Evolutionary conservation across 352 stramenopile species (phyloP), one percentile per base, ranked within the genome.

Genomic region (Phytophthora citricola): DNA sequence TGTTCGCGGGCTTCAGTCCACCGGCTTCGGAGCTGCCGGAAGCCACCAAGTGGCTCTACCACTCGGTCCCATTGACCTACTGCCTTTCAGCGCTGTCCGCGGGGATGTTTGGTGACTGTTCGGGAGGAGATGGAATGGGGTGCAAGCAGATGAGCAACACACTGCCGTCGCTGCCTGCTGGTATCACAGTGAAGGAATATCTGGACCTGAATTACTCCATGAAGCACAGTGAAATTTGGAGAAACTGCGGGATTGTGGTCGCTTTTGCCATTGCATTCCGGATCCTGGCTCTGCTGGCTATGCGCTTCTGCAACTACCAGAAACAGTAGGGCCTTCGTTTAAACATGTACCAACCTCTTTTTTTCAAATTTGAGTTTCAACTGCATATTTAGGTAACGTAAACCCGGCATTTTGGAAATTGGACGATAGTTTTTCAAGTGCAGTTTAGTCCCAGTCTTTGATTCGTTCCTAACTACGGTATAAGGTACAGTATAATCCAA

Each of bases 1-100:
- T 78, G 29, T 73, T 78, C 39, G 69, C 69, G 8, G 73, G 73
- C 22, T 81, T 69, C 27, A 69, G 74, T 32, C 76, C 76, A 14
- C 76, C 76, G 11, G 71, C 72, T 0, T 69, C 58, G 29, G 56
- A 67, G 2, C n/a, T 75, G 17, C 17, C 17, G 17, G 17, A 17
- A 17, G 17, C 17, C 17, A 17, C 17, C 17, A 17, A 17, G 17
- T 17, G 17, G 17, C 17, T 17, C 17, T 17, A 17, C 17, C 52
- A 63, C 10, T 36, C 26, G 6, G 31, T 0, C 68, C 68, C 0
- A 61, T 17, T 69, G 15, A 56, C 29, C 1, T 83, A 83, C 56
- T 72, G 46, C 3, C 57, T 77, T 12, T 57, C 67, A 5, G 63
- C 73, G 38, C 63, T 0, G 39, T 63, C 0, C 17, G 17, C 17